Conservation (phyloP, 495 filamentous ascomycete species). For the Staphylotrichum longicolle region DNA sequence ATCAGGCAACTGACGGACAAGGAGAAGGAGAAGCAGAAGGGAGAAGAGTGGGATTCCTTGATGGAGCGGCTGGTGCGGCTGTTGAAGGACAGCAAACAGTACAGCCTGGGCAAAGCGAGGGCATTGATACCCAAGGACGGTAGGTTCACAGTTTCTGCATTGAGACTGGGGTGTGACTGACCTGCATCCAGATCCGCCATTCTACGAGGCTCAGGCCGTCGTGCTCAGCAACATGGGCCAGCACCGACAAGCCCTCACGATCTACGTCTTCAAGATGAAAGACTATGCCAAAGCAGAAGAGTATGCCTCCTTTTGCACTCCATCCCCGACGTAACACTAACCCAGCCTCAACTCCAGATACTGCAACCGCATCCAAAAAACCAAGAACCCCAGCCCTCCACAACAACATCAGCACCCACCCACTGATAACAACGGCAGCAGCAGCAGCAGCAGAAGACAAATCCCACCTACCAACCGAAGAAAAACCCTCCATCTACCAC, state of each 20-base stretch:
- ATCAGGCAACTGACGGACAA: conserved; percentile 59
- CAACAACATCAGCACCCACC: conserved; percentile 38
- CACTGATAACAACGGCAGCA: conserved; percentile 7
- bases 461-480: conserved; percentile 45
- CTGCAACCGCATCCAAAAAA: conserved; percentile 77
- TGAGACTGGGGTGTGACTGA: background rate
- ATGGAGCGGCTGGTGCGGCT: conserved; percentile 68
- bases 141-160: conserved; percentile 40
- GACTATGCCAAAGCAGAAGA: conserved; percentile 91
- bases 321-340: conserved; percentile 13
- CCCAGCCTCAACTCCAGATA: conserved; percentile 54
- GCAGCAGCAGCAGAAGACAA: conserved; percentile 45
- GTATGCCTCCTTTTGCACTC: conserved; percentile 45
- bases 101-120: conserved; percentile 74
- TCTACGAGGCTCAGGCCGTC: conserved; percentile 88
- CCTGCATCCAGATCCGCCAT: conserved; percentile 62
- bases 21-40: conserved; percentile 35
- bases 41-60: conserved; percentile 54
- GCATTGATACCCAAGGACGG: conserved; percentile 73
- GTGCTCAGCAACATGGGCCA: conserved; percentile 94
- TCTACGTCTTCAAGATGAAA: conserved; percentile 92
- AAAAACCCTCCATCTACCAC: conserved; percentile 76
- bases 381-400: conserved; percentile 43
- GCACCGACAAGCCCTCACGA: conserved; percentile 89
- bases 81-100: conserved; percentile 71